These are phyloP conservation scores for Rhinocladiella similis DNA, from an alignment of 2,329 filamentous ascomycete species.

Conservation along the genomic window DNA sequence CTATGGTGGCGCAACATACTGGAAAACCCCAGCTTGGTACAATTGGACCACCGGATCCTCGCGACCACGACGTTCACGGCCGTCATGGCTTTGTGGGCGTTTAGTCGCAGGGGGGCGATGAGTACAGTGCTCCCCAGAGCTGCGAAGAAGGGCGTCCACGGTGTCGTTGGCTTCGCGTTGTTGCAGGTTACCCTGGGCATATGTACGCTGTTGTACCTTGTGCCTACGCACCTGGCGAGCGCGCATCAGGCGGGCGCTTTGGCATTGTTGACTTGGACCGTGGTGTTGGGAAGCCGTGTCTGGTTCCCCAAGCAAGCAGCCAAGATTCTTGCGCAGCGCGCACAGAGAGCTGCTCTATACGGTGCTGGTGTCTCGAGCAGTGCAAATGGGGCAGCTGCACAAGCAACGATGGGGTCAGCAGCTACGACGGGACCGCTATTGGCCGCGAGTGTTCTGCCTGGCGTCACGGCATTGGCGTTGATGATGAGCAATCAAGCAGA, in stretches of 20 bases:
- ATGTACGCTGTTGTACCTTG: conserved; percentile 87
- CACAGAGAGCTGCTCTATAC: neutral
- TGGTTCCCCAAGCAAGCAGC: conserved; percentile 59
- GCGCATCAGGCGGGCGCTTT: conserved; percentile 90
- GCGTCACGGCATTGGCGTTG: conserved; percentile 1
- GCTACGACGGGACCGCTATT: neutral
- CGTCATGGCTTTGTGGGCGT: conserved; percentile 77
- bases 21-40: conserved; percentile 93
- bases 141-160: conserved; percentile 69
- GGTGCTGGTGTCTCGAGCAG: neutral
- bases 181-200: conserved; percentile 87
- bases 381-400: neutral
- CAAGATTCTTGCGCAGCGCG: conserved; percentile 13
- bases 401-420: neutral
- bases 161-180: conserved; percentile 78
- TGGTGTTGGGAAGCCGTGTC: conserved; percentile 76
- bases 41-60: conserved; percentile 91
- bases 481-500: conserved; percentile 3
- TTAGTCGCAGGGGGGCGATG: conserved; percentile 66
- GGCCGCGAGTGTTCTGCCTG: conserved; percentile 4
- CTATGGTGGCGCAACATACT: conserved; percentile 97
- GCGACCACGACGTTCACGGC: conserved; percentile 85
- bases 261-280: conserved; percentile 76
- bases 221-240: conserved; percentile 83
- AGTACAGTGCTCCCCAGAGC: conserved; percentile 61